Evolutionary conservation across 495 filamentous ascomycete genomes (phyloP).

Genomic region (Halenospora varia): DNA sequence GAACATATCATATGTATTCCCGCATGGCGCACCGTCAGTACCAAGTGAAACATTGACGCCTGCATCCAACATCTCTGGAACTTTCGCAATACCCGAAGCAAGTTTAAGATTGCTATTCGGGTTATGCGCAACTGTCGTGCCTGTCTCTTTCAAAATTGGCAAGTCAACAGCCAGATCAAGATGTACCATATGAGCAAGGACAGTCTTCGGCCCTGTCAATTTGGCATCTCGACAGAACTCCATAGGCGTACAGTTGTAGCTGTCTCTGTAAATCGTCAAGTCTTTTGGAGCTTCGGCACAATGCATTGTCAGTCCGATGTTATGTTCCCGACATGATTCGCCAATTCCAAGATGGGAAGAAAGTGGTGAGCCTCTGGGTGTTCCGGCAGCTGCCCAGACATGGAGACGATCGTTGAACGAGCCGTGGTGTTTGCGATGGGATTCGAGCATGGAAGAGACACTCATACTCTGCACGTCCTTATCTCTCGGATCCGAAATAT

Average conservation of each 20-base stretch:
- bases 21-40: constrained; percentile 21
- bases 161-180: constrained; percentile 15
- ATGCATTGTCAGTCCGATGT: constrained; percentile 23
- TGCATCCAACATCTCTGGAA: constrained; percentile 18
- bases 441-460: constrained; percentile 15
- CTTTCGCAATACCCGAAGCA: constrained; percentile 15
- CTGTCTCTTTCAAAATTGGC: constrained; percentile 12
- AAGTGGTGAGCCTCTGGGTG: constrained; percentile 20
- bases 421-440: constrained; percentile 10
- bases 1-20: constrained; percentile 25
- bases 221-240: constrained; percentile 18
- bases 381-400: constrained; percentile 22
- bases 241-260: constrained; percentile 18
- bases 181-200: constrained; percentile 23
- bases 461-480: constrained; percentile 18
- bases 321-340: constrained; percentile 13
- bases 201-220: constrained; percentile 17
- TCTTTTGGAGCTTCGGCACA: constrained; percentile 23
- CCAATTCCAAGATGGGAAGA: constrained; percentile 16
- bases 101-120: constrained; percentile 23
- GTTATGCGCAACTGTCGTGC: constrained; percentile 19
- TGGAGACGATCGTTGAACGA: constrained; percentile 16
- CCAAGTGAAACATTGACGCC: constrained; percentile 16
- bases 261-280: constrained; percentile 18
- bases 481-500: constrained; percentile 20